phyloP scores from a whole-genome alignment of 768 basidiomycete genomes.

The Lenzites betulinus region DNA sequence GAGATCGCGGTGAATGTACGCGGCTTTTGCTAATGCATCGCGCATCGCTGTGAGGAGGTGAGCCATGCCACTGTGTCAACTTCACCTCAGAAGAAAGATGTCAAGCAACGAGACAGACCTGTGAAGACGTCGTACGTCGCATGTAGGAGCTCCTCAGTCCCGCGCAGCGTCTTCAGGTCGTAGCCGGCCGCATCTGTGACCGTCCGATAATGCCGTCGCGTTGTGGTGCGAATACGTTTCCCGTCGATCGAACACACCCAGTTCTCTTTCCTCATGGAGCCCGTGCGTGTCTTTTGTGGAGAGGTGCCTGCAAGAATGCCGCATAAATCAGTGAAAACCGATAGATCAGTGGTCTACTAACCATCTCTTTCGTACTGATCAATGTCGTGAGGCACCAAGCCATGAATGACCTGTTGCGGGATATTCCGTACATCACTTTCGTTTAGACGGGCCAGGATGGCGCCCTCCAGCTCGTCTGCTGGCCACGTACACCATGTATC shows the following conservation, averaged over 20 bases:
- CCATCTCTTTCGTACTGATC: neutral
- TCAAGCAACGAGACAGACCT: neutral
- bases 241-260: neutral
- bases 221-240: neutral
- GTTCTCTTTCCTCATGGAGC: too few species aligned
- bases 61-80: too few species aligned
- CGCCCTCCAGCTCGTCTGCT: neutral
- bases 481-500: constrained; percentile 2
- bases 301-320: neutral
- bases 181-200: neutral
- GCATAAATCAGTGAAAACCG: neutral
- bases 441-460: neutral
- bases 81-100: neutral
- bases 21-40: neutral
- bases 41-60: neutral
- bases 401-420: neutral
- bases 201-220: neutral
- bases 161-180: neutral
- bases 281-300: neutral
- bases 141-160: neutral
- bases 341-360: neutral
- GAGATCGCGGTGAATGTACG: neutral
- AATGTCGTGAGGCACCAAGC: neutral
- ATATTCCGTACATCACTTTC: neutral
- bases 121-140: neutral